A percentile compares a stretch with the other conserved stretches of the same genome.
These are phyloP conservation scores for Babesia sp. DNA, from an alignment of 169 alveolate genomes.

Conservation along the genomic window DNA sequence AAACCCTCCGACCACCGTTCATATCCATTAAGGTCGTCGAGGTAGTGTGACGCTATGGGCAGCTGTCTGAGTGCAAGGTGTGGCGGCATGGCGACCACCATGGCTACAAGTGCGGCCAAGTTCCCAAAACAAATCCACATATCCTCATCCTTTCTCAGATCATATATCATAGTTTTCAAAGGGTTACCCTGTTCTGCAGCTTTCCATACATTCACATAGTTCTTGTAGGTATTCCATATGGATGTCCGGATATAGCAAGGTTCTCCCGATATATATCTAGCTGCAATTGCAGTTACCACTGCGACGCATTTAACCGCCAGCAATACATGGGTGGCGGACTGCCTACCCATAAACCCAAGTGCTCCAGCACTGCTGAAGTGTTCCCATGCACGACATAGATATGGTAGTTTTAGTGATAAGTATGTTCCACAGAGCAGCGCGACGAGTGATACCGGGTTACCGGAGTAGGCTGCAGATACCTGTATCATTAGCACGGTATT, in stretches of 20 bases:
- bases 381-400: not conserved
- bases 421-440: not conserved
- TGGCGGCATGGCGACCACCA: not conserved
- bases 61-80: not conserved
- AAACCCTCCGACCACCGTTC: constrained; percentile 4
- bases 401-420: not conserved
- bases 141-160: not conserved
- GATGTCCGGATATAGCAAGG: not conserved
- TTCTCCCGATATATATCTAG: not conserved
- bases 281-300: not conserved
- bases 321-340: not conserved
- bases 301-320: not conserved
- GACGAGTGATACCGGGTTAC: not conserved
- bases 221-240: not conserved
- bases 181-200: not conserved
- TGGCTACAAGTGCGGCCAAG: constrained; percentile 3
- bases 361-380: not conserved
- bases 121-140: not conserved
- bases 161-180: not conserved
- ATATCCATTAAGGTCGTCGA: not conserved
- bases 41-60: not conserved
- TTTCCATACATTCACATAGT: not conserved
- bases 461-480: not conserved
- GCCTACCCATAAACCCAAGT: not conserved
- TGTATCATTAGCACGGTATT: not conserved